These are phyloP conservation scores for Suillus tomentosus DNA, from an alignment of 768 basidiomycete genomes.

Conservation along the genomic window DNA sequence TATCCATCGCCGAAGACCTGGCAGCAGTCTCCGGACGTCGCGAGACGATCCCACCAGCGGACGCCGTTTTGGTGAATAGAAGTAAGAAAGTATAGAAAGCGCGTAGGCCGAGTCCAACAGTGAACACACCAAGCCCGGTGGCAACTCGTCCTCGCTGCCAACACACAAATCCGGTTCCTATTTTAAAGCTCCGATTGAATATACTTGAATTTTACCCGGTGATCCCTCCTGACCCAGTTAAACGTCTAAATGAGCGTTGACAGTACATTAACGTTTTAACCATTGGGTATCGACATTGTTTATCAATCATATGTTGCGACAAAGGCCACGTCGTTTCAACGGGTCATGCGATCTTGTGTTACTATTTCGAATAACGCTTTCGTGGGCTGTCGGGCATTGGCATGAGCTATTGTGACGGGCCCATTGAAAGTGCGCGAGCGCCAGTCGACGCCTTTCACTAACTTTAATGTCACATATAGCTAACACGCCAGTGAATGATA, in stretches of 20 bases:
- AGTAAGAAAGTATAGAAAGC: constrained; percentile 36
- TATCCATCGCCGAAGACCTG: constrained; percentile 85
- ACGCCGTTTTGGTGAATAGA: constrained; percentile 59
- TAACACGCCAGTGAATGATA: neutral
- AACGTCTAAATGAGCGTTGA: no score
- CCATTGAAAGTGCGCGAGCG: neutral
- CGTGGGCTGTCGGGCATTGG: neutral
- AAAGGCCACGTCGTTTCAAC: neutral
- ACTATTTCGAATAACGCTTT: neutral
- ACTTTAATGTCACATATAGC: neutral
- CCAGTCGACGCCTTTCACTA: neutral
- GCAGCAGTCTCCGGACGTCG: constrained; percentile 75
- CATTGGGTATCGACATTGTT: no score
- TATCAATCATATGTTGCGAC: neutral
- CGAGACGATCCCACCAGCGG: constrained; percentile 64
- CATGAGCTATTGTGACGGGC: neutral
- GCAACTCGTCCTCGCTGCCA: constrained; percentile 18
- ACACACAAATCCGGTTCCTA: constrained; percentile 17
- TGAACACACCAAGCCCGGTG: constrained; percentile 29
- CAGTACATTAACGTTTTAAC: no score
- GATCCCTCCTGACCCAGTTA: neutral
- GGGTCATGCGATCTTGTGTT: neutral
- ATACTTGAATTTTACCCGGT: neutral
- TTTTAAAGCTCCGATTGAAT: constrained; percentile 24
- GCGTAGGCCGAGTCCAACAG: constrained; percentile 31